Base-by-base conservation (phyloP, 139 green algal species). In the Trebouxia sp. region DNA sequence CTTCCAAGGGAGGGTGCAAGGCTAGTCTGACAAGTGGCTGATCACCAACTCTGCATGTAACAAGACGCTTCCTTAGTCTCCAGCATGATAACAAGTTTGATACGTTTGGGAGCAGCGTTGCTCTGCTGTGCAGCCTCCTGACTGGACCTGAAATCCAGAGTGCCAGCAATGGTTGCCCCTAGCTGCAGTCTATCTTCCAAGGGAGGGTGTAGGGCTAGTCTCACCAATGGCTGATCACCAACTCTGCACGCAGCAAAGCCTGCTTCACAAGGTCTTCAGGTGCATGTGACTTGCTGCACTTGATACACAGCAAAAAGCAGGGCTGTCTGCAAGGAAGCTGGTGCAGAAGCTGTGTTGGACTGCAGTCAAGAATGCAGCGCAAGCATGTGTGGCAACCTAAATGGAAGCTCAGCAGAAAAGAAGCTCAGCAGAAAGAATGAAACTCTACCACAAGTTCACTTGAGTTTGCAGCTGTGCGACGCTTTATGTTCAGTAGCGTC, bases 1-100 rank as follows among this genome's bases (percentile, higher is more conserved):
- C 83, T 48, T 93, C 85, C 79, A 89, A 50, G 2, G 91, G 91
- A 0, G 92, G 87, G 84, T 96, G 88, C 67, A 92, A 62, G n/a
- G 79, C 84, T 48, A 92, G 72, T 9, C 79, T 51, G n/a, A 84
- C 87, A 58, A 92, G 77, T 37, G 78, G 67, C 20, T 82, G 67
- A 6, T 91, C 85, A 1, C 88, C 88, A 37, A 92, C 82, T 58
- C 72, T 79, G 72, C n/a, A 56, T 28, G 24, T 77, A 11, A 10
- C 70, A 51, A 22, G 94, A 76, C 5, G 76, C 22, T 72, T 94
- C 90, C 81, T 94, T 86, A 1, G 84, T 89, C 72, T 94, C 89
- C 43, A 94, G 82, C 66, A 92, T 75, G 26, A 91, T 81, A 2
- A 84, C 42, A 65, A 93, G 85, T 82, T 90, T 78, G 35, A 75